These are phyloP conservation scores for Neonectria magnoliae DNA, from an alignment of 2,329 filamentous ascomycete genomes.

Conservation along the genomic window DNA sequence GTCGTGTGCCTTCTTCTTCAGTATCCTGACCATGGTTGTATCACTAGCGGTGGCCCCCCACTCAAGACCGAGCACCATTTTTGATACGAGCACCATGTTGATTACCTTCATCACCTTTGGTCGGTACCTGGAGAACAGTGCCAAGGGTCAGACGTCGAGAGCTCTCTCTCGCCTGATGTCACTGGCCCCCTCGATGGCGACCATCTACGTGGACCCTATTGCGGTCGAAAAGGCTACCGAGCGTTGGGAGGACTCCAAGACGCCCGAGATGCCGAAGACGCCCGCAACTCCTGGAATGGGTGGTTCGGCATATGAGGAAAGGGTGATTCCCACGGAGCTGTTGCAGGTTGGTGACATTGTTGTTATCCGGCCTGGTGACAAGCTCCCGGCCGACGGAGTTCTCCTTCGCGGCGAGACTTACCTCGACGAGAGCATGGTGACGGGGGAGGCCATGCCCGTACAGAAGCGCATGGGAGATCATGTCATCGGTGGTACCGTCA, in stretches of 20 bases:
- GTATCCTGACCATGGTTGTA: constrained; percentile 84
- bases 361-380: constrained; percentile 91
- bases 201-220: constrained; percentile 94
- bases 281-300: constrained; percentile 47
- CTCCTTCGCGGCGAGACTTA: constrained; percentile 92
- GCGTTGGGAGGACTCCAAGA: constrained; percentile 64
- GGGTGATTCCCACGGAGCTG: constrained; percentile 89
- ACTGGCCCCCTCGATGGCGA: constrained; percentile 93
- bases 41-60: constrained; percentile 81
- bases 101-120: constrained; percentile 95
- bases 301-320: constrained; percentile 79
- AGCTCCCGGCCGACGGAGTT: constrained; percentile 91
- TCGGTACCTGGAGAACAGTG: constrained; percentile 90
- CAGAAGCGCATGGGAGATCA: constrained; percentile 83
- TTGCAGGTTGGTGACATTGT: constrained; percentile 95
- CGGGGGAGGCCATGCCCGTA: constrained; percentile 95
- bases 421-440: constrained; percentile 98
- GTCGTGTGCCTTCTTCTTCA: constrained; percentile 96
- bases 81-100: constrained; percentile 98
- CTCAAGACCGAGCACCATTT: constrained; percentile 84
- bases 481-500: constrained; percentile 94
- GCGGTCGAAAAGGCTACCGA: constrained; percentile 92
- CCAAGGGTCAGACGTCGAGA: constrained; percentile 95
- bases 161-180: constrained; percentile 96
- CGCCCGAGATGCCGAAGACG: constrained; percentile 54